A percentile compares a stretch with the other conserved stretches of the same genome.
phyloP scores from a whole-genome alignment of 2,329 filamentous ascomycete genomes.

The Pseudocercospora fijiensis region DNA sequence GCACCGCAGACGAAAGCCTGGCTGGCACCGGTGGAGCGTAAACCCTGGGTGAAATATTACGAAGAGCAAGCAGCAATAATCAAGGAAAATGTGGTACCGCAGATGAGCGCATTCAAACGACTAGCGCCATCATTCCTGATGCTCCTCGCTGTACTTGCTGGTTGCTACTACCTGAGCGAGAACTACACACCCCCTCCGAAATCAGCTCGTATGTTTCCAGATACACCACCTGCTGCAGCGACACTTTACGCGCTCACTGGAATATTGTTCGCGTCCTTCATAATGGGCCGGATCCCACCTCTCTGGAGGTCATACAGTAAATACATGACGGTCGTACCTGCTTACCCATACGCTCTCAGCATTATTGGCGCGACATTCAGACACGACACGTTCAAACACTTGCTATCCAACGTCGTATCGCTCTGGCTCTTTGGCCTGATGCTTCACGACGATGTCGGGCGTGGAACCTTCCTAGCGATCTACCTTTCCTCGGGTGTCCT shows the following conservation, averaged over 20 bases:
- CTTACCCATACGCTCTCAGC: conserved; percentile 61
- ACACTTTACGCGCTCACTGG: conserved; percentile 63
- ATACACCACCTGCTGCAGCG: conserved; percentile 61
- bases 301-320: conserved; percentile 66
- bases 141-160: conserved; percentile 39
- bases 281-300: conserved; percentile 63
- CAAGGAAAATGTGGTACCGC: conserved; percentile 36
- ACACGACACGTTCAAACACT: conserved; percentile 63
- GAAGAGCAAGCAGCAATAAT: conserved; percentile 39
- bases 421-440: conserved; percentile 66
- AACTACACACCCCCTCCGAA: conserved; percentile 52
- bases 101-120: conserved; percentile 40
- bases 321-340: conserved; percentile 65
- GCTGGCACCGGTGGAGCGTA: conserved; percentile 34
- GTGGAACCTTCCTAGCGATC: conserved; percentile 67
- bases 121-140: conserved; percentile 48
- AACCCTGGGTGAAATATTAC: conserved; percentile 41
- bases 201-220: conserved; percentile 58
- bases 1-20: conserved; percentile 28
- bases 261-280: conserved; percentile 58
- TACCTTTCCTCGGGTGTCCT: conserved; percentile 61
- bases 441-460: conserved; percentile 68
- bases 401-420: conserved; percentile 63
- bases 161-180: conserved; percentile 48
- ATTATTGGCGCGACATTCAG: conserved; percentile 67